Base-by-base conservation (phyloP, 257 asterid species). In the Solanum megistacrolobum region DNA sequence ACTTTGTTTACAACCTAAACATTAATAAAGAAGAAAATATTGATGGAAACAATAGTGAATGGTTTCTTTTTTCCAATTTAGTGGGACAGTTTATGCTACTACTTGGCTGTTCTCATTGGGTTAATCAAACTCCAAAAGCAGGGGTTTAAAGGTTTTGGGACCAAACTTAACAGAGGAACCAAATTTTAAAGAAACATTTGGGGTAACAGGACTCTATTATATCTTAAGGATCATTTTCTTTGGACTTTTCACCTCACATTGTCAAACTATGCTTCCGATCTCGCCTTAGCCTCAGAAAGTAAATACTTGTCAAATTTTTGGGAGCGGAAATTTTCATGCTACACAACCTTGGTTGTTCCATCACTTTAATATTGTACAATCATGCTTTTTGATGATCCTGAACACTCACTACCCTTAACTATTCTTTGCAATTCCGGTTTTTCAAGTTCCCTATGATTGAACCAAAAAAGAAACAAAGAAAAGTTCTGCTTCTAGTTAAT, bases 401-500 rank as follows among this genome's bases (percentile, higher is more conserved):
- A 23, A 4, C 32, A 46, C 41, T 48, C 25, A 14, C 68, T 48
- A 38, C 41, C 65, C 39, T 46, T 46, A 18, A 72, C 84, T 86
- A 31, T 46, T 21, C 10, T 72, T 46, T 86, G 72, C 31, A 68
- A 27, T 36, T 32, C n/a, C 16, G 46, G 18, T 35, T 86, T 66
- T 32, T 62, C 87, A 87, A 71, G 73, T 84, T 23, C 58, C 29
- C 46, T 62, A 71, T 4, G 12, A 85, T 69, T 68, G 88, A 36
- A 35, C 16, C 73, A 62, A 78, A 72, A 74, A 84, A 41, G 66
- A 87, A 85, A 72, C 71, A 62, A 73, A 83, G 74, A 82, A 83
- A 88, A 81, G 48, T 34, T 34, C 21, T 41, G 89, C 27, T 66
- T 83, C 89, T 88, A 76, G 32, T 75, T 78, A 43, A 66, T 76